Evolutionary conservation across 129 eudicot genomes (phyloP), one percentile per base, ranked within the genome.

Genomic region (Saposhnikovia divaricata): DNA sequence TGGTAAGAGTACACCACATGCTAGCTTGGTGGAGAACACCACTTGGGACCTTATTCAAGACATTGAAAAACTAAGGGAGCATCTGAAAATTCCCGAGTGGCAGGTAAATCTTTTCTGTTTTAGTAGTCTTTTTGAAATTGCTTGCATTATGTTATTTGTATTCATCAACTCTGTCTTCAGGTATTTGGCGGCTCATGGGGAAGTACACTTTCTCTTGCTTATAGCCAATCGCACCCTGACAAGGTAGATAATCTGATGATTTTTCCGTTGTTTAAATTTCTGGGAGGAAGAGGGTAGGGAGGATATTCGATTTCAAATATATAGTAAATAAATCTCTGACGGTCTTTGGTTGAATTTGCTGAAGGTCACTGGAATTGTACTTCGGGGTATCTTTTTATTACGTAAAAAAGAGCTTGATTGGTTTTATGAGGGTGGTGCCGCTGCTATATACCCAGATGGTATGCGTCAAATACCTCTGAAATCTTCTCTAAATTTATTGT

Each of bases 141-240:
- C 72, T 69, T 21, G 18, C 55, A 74, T 70, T 46, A 0, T 44
- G 9, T 44, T 11, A 40, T 71, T 7, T 80, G 21, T 72, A 40
- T 77, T 80, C 47, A 79, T 82, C 75, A 76, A 72, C 23, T 66
- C 79, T 75, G 77, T 72, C 81, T 82, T 69, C 83, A 96, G 99
- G 98, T 96, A 75, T 96, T 96, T 86, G 99, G 99, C 82, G 99
- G 99, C 71, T 96, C 99, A 79, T 96, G 99, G 99, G 99, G 99
- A 86, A 96, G 99, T 87, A 96, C 99, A 21, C 93, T 96, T 76
- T 85, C 99, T 82, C 97, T 96, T 77, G 99, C 98, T 34, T 96
- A 96, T 82, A 96, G 99, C 85, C 95, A 90, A 81, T 81, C 97
- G 19, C 96, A 96, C 82, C 98, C 99, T 6, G 99, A 96, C 45